Conservation (phyloP, 164 flowering plant species). For the Magnolia kwangsiensis region DNA sequence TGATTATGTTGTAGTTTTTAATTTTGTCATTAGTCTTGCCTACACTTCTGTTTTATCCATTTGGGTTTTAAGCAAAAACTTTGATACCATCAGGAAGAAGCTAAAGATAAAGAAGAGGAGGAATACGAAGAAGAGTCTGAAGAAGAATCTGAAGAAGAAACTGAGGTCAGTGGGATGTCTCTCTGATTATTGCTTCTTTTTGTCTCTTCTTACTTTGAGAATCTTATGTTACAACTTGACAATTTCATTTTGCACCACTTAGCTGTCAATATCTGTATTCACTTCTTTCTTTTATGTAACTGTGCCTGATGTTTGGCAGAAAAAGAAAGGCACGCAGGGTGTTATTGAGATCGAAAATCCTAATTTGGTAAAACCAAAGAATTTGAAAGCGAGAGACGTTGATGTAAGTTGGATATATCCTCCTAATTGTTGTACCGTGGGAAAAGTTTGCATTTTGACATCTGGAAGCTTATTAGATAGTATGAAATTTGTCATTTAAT, state of each 20-base stretch:
- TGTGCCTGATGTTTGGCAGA: conserved; percentile 32
- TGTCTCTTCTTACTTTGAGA: not conserved
- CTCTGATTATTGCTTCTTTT: not conserved
- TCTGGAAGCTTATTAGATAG: not conserved
- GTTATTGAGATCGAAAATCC: conserved; percentile 83
- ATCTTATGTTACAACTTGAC: not conserved
- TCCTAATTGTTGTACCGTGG: not conserved
- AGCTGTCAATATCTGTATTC: not conserved
- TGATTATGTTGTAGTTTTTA: no score
- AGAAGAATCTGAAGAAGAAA: conserved; percentile 54
- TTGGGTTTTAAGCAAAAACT: not conserved
- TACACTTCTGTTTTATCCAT: not conserved
- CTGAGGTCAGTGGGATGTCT: not conserved
- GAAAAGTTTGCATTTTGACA: not conserved
- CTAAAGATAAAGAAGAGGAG: conserved; percentile 30
- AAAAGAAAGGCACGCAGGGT: conserved; percentile 72
- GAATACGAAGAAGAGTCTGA: conserved; percentile 46
- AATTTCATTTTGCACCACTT: not conserved
- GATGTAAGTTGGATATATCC: conserved; percentile 46
- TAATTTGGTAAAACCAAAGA: conserved; percentile 70
- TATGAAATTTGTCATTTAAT: not conserved
- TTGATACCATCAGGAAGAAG: conserved; percentile 35
- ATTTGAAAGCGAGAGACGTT: conserved; percentile 69
- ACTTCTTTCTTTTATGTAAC: not conserved
- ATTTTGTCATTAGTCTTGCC: no score